Conservation (phyloP, 495 filamentous ascomycete genomes). For the Durotheca rogersii region DNA sequence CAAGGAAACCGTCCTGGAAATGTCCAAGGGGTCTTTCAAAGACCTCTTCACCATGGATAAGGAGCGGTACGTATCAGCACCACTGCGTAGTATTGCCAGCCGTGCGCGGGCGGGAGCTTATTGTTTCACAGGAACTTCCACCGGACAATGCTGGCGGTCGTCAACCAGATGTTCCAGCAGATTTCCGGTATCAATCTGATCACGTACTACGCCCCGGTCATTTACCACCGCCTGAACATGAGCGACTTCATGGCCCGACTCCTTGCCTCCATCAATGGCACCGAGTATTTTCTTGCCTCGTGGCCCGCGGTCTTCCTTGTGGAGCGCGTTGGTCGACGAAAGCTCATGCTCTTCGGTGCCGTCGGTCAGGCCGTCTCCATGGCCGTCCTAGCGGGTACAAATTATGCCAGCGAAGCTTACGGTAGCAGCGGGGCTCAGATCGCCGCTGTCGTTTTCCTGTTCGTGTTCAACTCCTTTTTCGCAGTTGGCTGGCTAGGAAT, state of each 20-base stretch:
- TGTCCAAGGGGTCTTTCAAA: slow-evolving; percentile 62
- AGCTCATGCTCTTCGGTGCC: slow-evolving; percentile 71
- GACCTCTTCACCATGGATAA: slow-evolving; percentile 73
- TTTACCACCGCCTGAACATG: slow-evolving; percentile 60
- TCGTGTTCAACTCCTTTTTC: slow-evolving; percentile 77
- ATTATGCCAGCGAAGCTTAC: slow-evolving; percentile 34
- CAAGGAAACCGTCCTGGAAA: slow-evolving; percentile 73
- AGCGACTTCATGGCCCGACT: slow-evolving; percentile 57
- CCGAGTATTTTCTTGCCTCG: slow-evolving; percentile 73
- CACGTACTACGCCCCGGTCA: slow-evolving; percentile 69
- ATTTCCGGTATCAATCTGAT: slow-evolving; percentile 77
- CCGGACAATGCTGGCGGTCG: slow-evolving; percentile 66
- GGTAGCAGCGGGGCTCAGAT: slow-evolving; percentile 32
- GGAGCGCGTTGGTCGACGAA: slow-evolving; percentile 59
- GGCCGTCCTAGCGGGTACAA: slow-evolving; percentile 60
- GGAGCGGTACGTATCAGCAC: slow-evolving; percentile 43
- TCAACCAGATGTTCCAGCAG: slow-evolving; percentile 80
- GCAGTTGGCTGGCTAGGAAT: slow-evolving; percentile 76
- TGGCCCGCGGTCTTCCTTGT: slow-evolving; percentile 72
- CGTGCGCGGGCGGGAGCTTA: slow-evolving; percentile 4
- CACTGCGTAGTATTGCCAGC: not conserved
- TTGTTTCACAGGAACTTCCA: slow-evolving; percentile 60
- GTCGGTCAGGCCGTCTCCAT: slow-evolving; percentile 68
- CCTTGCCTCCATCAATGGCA: slow-evolving; percentile 70
- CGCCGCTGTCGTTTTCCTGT: slow-evolving; percentile 59